A percentile compares a stretch with the other conserved stretches of the same genome.
Evolutionary conservation across 2,329 filamentous ascomycete species (phyloP).

Genomic region (Dothideomycetes sp.): DNA sequence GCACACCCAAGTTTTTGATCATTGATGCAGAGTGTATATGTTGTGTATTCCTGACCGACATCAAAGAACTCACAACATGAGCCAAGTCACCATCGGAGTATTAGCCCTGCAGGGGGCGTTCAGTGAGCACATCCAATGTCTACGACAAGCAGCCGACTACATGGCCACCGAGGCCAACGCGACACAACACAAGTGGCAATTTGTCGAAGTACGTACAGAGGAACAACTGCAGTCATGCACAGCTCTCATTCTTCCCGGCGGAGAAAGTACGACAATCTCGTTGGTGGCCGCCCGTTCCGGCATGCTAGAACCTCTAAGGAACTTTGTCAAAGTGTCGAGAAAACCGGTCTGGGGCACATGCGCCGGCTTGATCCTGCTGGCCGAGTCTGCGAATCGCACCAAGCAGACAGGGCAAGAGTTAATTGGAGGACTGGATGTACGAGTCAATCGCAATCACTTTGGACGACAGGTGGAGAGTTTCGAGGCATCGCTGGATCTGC

Average conservation of each 20-base stretch:
- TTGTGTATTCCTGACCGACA: no score
- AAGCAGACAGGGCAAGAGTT: constrained; percentile 89
- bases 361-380: constrained; percentile 83
- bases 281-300: constrained; percentile 75
- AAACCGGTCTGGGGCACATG: constrained; percentile 94
- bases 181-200: constrained; percentile 39
- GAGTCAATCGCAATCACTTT: constrained; percentile 91
- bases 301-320: constrained; percentile 70
- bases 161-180: constrained; percentile 27
- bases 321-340: constrained; percentile 79
- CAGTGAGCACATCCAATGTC: constrained; percentile 71
- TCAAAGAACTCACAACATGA: no score
- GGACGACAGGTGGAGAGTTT: constrained; percentile 91
- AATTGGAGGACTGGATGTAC: constrained; percentile 82
- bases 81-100: constrained; percentile 47
- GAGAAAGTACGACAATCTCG: constrained; percentile 89
- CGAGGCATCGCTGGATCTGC: constrained; percentile 62
- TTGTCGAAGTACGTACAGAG: constrained; percentile 72
- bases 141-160: constrained; percentile 56
- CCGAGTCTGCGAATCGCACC: constrained; percentile 76
- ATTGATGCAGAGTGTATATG: no score
- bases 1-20: no score
- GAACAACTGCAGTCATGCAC: constrained; percentile 64
- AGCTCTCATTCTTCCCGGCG: constrained; percentile 81
- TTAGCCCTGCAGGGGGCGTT: constrained; percentile 87